A percentile compares a stretch with the other conserved stretches of the same genome.
Evolutionary conservation across 768 basidiomycete species (phyloP).

Genomic region (Inosperma sp.): DNA sequence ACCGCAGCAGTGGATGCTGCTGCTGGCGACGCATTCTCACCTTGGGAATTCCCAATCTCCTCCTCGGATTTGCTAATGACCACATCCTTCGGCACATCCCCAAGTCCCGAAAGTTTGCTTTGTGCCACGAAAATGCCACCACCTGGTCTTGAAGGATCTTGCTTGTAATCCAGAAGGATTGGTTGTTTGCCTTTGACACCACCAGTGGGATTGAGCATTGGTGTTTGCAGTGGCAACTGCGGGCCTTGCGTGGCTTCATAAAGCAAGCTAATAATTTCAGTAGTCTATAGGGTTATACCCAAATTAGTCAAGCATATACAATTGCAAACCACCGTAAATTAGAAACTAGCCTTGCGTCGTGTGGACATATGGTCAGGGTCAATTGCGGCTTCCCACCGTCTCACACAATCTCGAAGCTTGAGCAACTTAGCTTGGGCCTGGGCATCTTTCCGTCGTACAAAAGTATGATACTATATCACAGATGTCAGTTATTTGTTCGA

Average conservation of each 20-base stretch:
- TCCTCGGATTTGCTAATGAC: slow-evolving; percentile 48
- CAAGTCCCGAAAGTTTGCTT: slow-evolving; percentile 45
- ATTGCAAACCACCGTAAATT: slow-evolving; percentile 6
- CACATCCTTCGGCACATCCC: slow-evolving; percentile 52
- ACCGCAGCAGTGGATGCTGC: slow-evolving; percentile 23
- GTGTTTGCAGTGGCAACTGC: slow-evolving; percentile 47
- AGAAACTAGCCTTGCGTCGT: slow-evolving; percentile 69
- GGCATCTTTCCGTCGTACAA: slow-evolving; percentile 76
- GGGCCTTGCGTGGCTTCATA: slow-evolving; percentile 92
- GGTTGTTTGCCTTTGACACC: slow-evolving; percentile 57
- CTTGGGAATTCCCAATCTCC: slow-evolving; percentile 38
- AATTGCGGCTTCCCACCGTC: slow-evolving; percentile 81
- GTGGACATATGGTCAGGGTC: slow-evolving; percentile 94
- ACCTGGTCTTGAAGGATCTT: slow-evolving; percentile 79
- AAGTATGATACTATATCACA: slow-evolving; percentile 77
- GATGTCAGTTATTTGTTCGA: neutral
- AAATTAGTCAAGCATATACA: neutral
- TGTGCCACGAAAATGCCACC: slow-evolving; percentile 79
- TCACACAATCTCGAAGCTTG: slow-evolving; percentile 78
- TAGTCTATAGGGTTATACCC: slow-evolving; percentile 49
- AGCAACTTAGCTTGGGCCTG: slow-evolving; percentile 71
- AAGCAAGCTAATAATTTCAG: slow-evolving; percentile 86
- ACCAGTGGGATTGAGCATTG: slow-evolving; percentile 74
- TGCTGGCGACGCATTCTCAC: slow-evolving; percentile 38
- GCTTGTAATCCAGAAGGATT: slow-evolving; percentile 61